phyloP scores from a whole-genome alignment of 2,329 filamentous ascomycete species.

The Colletotrichum kahawae region DNA sequence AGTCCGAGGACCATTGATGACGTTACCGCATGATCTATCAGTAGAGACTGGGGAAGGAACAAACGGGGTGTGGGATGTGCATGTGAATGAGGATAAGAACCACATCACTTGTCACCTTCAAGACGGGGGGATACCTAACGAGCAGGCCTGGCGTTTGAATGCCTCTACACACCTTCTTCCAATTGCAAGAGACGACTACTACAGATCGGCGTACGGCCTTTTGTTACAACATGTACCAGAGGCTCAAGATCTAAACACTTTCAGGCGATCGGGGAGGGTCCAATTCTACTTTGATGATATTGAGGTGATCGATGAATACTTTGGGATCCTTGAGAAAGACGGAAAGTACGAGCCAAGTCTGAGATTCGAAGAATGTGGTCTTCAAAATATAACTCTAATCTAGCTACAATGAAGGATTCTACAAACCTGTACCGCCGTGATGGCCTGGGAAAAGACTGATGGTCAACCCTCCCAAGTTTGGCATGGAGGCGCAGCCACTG shows the following conservation, averaged over 20 bases:
- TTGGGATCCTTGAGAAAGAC: neutral
- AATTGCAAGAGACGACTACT: accelerated
- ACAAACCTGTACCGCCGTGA: no score
- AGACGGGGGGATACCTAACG: neutral
- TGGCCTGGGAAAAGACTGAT: no score
- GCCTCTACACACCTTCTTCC: neutral
- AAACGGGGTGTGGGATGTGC: neutral
- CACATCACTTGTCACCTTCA: neutral
- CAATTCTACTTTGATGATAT: accelerated
- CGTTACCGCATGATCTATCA: neutral
- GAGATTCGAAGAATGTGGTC: neutral
- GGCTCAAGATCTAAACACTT: neutral
- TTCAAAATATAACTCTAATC: neutral
- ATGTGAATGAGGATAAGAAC: neutral
- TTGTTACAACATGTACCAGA: neutral
- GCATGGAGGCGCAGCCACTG: no score
- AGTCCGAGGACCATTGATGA: neutral
- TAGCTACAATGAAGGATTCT: neutral
- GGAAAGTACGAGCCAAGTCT: neutral
- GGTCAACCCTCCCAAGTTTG: no score
- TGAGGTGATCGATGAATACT: neutral
- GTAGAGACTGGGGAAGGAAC: accelerated
- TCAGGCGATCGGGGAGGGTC: neutral
- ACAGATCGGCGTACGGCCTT: accelerated
- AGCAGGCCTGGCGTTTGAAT: neutral